These are phyloP conservation scores for Lachnellula subtilissima DNA, from an alignment of 2,329 filamentous ascomycete species.

Conservation along the genomic window DNA sequence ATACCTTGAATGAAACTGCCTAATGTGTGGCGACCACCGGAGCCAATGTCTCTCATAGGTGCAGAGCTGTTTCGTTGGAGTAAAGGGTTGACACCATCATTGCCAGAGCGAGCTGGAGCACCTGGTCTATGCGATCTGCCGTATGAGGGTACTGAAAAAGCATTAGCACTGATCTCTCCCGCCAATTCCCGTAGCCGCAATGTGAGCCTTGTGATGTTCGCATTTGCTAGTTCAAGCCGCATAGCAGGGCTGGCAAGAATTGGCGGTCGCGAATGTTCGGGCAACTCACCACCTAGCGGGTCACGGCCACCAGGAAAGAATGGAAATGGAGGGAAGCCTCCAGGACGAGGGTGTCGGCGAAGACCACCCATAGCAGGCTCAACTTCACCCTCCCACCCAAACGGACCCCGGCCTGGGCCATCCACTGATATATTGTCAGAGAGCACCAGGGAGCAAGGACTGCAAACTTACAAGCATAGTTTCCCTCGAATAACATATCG, in stretches of 20 bases:
- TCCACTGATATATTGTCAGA: conserved; percentile 17
- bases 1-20: conserved; percentile 48
- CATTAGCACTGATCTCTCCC: conserved; percentile 28
- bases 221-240: too few relatives aligned
- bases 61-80: conserved; percentile 57
- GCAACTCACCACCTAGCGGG: conserved; percentile 44
- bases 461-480: conserved; percentile 48
- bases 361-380: conserved; percentile 41
- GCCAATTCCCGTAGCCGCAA: too few relatives aligned
- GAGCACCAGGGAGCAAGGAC: not conserved
- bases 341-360: conserved; percentile 50
- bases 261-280: too few relatives aligned
- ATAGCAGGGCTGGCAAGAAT: too few relatives aligned
- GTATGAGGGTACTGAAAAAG: conserved; percentile 32
- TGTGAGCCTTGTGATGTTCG: too few relatives aligned
- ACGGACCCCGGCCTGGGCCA: conserved; percentile 32
- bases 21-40: conserved; percentile 45
- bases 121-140: conserved; percentile 50
- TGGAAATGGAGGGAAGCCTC: conserved; percentile 54
- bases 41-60: conserved; percentile 37
- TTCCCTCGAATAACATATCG: conserved; percentile 57
- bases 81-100: conserved; percentile 84
- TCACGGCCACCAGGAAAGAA: conserved; percentile 55
- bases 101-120: conserved; percentile 50
- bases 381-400: conserved; percentile 55